Evolutionary conservation across 1,284 basidiomycete genomes (phyloP).

Genomic region (Stygiomarasmius scandens): DNA sequence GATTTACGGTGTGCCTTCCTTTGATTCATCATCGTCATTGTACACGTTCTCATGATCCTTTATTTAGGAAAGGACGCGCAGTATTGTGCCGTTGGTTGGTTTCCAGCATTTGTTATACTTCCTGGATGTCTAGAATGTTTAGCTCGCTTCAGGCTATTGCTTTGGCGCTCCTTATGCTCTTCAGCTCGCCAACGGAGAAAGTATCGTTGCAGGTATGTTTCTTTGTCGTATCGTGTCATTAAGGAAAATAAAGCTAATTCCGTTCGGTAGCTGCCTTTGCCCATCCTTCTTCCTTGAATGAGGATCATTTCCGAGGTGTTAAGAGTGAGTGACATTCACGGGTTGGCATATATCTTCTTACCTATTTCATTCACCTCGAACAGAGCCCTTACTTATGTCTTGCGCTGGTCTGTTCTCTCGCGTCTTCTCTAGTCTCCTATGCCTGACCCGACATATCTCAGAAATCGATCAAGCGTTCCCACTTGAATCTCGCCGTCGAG

Average conservation of each 20-base stretch:
- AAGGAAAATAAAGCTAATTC: not conserved
- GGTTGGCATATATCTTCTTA: not conserved
- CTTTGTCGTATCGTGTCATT: conserved; percentile 7
- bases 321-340: conserved; percentile 42
- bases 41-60: not conserved
- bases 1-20: conserved; percentile 33
- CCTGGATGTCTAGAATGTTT: not conserved
- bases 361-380: not conserved
- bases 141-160: conserved; percentile 47
- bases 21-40: not conserved
- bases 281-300: conserved; percentile 55
- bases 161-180: conserved; percentile 58
- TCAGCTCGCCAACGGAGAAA: conserved; percentile 44
- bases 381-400: conserved; percentile 55
- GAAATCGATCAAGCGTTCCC: conserved; percentile 51
- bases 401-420: conserved; percentile 43
- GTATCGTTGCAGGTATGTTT: conserved; percentile 47
- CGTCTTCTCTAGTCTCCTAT: not conserved
- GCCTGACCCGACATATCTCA: no score
- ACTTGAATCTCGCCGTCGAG: conserved; percentile 42
- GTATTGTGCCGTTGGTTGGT: conserved; percentile 39
- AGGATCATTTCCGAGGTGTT: conserved; percentile 47
- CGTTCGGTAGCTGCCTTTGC: conserved; percentile 51
- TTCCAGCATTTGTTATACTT: not conserved
- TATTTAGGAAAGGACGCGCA: conserved; percentile 20